phyloP scores from a whole-genome alignment of 768 basidiomycete species.

The Suillus plorans region DNA sequence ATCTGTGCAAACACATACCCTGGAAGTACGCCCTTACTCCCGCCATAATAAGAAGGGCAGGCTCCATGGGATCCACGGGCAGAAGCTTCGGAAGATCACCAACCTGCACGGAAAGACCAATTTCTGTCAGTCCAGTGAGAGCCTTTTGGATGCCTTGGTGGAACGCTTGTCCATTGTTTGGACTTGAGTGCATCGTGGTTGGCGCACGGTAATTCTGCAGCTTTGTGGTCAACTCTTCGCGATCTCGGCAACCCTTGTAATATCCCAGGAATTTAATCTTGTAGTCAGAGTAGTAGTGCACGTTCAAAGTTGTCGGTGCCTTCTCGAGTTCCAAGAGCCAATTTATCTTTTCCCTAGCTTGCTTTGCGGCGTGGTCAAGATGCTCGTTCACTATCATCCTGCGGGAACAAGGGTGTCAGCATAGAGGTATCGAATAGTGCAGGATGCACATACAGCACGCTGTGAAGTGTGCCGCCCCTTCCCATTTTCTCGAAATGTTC shows the following conservation, averaged over 20 bases:
- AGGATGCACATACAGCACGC: slow-evolving; percentile 27
- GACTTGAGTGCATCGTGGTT: not conserved
- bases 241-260: slow-evolving; percentile 39
- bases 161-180: not conserved
- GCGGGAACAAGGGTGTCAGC: not conserved
- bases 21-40: slow-evolving; percentile 74
- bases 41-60: slow-evolving; percentile 65
- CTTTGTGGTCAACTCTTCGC: slow-evolving; percentile 8
- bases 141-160: slow-evolving; percentile 31
- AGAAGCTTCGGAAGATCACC: slow-evolving; percentile 51
- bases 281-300: slow-evolving; percentile 49
- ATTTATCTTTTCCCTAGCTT: slow-evolving; percentile 39
- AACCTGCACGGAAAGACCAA: slow-evolving; percentile 33
- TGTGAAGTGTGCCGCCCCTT: slow-evolving; percentile 51
- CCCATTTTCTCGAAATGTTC: slow-evolving; percentile 53
- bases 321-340: slow-evolving; percentile 53
- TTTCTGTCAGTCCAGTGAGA: slow-evolving; percentile 10
- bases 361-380: slow-evolving; percentile 41
- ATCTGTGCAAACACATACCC: slow-evolving; percentile 41
- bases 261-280: slow-evolving; percentile 47
- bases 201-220: slow-evolving; percentile 11
- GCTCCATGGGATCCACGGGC: slow-evolving; percentile 50
- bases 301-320: slow-evolving; percentile 53
- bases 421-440: not conserved
- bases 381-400: slow-evolving; percentile 55